Base-by-base conservation (phyloP, 2,329 filamentous ascomycete genomes). In the Elsinoe perseae region DNA sequence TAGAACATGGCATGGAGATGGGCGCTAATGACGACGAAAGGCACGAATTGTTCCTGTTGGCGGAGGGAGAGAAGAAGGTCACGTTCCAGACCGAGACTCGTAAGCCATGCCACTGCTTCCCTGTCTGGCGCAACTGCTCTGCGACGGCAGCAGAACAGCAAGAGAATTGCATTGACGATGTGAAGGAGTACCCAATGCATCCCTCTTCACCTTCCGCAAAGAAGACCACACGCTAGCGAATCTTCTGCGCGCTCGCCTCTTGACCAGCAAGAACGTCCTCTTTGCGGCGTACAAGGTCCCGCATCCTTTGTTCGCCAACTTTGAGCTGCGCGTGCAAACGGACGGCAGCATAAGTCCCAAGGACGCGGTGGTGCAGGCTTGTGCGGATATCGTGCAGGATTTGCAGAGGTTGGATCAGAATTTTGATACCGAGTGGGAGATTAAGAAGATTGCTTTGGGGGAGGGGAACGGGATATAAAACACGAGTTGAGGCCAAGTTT, bases 181-280 rank as follows among this genome's bases (percentile, higher is more conserved):
- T n/a, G n/a, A n/a, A 93, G 90, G 89, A 67, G 90, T 95, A 69
- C 89, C 92, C 20, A 95, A 95, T 70, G 90, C 88, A n/a, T 87
- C 89, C 8, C 87, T 96, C 72, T 98, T 98, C 75, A 84, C 89
- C 58, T 84, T 98, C 73, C 89, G 89, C 73, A 97, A 96, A 72
- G 93, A 98, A 72, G 93, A 98, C 65, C 92, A 96, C 74, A 96
- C 92, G 1, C 81, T 98, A 23, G 93, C 86, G 64, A 96, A 98
- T 71, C 80, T 98, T 56, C 80, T 98, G 57, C 82, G 86, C 48
- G 85, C 89, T 66, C 88, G 92, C 65, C 85, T 98, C 57, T 84
- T 93, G 74, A 84, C 87, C 70, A 86, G 89, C 65, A 81, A 83
- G 16, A 85, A 95, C 69, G 87, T 98, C 64, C 77, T 86, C 64